Conservation (phyloP, 139 green algal genomes). For the Haematococcus lacustris region DNA sequence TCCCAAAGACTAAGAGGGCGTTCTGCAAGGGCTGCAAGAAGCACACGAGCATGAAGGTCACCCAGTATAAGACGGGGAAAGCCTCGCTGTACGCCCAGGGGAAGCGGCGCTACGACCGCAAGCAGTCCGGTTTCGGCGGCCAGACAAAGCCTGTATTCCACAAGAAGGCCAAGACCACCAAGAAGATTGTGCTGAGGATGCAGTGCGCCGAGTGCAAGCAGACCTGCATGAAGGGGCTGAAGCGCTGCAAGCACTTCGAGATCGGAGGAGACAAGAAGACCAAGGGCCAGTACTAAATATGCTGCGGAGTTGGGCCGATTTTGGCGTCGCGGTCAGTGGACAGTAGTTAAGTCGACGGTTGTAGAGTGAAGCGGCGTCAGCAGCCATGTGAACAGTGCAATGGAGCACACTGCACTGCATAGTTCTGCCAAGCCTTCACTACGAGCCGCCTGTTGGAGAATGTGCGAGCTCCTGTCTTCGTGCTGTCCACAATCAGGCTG, state of each 20-base stretch:
- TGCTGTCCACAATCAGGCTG: too few relatives aligned
- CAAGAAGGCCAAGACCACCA: conserved; percentile 99
- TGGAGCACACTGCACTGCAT: too few relatives aligned
- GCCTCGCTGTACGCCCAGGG: conserved; percentile 95
- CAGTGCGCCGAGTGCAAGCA: conserved; percentile 93
- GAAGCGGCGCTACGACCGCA: conserved; percentile 98
- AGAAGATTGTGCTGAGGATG: conserved; percentile 99
- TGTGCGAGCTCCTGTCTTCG: too few relatives aligned
- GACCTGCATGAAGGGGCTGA: conserved; percentile 89
- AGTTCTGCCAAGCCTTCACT: too few relatives aligned
- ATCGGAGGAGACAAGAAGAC: conserved; percentile 94
- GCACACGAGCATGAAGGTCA: conserved; percentile 88
- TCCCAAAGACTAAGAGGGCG: conserved; percentile 96
- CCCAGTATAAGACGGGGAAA: conserved; percentile 99
- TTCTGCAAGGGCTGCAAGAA: conserved; percentile 95
- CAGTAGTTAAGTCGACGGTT: too few relatives aligned
- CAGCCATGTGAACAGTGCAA: too few relatives aligned
- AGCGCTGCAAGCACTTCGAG: conserved; percentile 99
- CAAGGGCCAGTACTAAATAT: conserved; percentile 11
- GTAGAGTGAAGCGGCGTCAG: too few relatives aligned
- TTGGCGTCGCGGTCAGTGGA: too few relatives aligned
- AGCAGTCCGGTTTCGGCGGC: conserved; percentile 96
- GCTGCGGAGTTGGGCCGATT: too few relatives aligned
- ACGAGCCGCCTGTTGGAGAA: too few relatives aligned
- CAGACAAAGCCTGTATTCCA: conserved; percentile 99